phyloP scores from a whole-genome alignment of 495 filamentous ascomycete genomes.

The Aspergillus steynii region DNA sequence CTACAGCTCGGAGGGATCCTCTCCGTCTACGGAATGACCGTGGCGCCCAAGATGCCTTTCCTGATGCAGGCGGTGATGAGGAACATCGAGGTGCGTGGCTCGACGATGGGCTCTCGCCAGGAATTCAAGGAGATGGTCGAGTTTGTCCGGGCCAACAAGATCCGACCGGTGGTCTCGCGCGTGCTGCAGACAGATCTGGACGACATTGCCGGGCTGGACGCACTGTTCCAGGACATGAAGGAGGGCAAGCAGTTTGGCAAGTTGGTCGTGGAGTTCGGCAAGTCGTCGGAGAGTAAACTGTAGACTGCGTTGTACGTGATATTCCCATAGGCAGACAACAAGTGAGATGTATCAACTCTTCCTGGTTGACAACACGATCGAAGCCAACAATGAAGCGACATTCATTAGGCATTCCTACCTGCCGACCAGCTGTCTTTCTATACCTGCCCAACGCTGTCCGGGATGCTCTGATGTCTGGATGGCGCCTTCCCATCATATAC shows the following conservation, averaged over 20 bases:
- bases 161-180: slow-evolving; percentile 63
- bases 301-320: slow-evolving; percentile 21
- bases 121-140: slow-evolving; percentile 78
- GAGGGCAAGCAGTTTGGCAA: slow-evolving; percentile 77
- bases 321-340: neutral
- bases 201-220: slow-evolving; percentile 64
- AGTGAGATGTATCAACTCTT: neutral
- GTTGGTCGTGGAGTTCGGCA: slow-evolving; percentile 61
- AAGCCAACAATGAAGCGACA: neutral
- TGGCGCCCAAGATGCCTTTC: slow-evolving; percentile 71
- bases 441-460: too few species aligned
- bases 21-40: slow-evolving; percentile 76
- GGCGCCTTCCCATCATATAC: neutral
- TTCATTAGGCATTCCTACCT: neutral
- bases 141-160: slow-evolving; percentile 64
- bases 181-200: slow-evolving; percentile 61
- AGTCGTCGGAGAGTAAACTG: slow-evolving; percentile 43
- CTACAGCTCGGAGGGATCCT: slow-evolving; percentile 62
- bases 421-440: too few species aligned
- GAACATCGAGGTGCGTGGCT: slow-evolving; percentile 71
- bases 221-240: slow-evolving; percentile 73
- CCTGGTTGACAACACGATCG: neutral
- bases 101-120: slow-evolving; percentile 73
- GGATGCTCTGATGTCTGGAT: neutral
- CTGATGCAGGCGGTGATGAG: slow-evolving; percentile 69